Conservation (phyloP, 2,329 filamentous ascomycete genomes). For the Microdochium nivale region DNA sequence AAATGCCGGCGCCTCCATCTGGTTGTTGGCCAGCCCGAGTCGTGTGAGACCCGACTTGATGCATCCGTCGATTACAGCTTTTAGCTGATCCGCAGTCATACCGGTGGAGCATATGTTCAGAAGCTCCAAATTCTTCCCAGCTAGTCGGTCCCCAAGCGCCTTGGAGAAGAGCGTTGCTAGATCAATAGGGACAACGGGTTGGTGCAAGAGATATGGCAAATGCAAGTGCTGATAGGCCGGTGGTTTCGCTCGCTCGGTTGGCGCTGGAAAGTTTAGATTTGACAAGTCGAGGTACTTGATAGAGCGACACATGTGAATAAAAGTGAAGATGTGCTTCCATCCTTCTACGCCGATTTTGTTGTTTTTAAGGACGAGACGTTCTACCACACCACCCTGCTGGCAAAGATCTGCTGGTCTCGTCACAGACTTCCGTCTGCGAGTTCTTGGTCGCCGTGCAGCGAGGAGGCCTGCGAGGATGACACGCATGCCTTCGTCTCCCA, state of each 20-base stretch:
- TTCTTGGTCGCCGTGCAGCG: conserved; percentile 62
- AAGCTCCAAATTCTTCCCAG: conserved; percentile 69
- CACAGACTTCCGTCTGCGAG: conserved; percentile 38
- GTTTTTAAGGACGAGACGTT: conserved; percentile 81
- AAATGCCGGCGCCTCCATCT: conserved; percentile 65
- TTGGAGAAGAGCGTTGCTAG: conserved; percentile 61
- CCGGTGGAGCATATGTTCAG: conserved; percentile 75
- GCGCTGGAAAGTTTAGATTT: conserved; percentile 64
- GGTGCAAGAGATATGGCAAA: conserved; percentile 17
- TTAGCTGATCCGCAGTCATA: conserved; percentile 61
- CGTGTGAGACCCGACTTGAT: conserved; percentile 68
- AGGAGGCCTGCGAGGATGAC: conserved; percentile 81
- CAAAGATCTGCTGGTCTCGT: conserved; percentile 26
- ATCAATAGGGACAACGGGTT: conserved; percentile 32
- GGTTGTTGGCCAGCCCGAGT: conserved; percentile 76
- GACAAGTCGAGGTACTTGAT: conserved; percentile 83
- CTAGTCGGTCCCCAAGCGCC: conserved; percentile 68
- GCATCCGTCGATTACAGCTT: conserved; percentile 73
- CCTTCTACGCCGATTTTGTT: conserved; percentile 83
- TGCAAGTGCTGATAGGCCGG: conserved; percentile 14
- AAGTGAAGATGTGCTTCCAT: conserved; percentile 86
- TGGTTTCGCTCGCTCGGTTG: conserved; percentile 12
- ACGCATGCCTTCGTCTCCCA: conserved; percentile 79
- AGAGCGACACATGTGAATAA: conserved; percentile 82
- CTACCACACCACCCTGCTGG: conserved; percentile 63